Evolutionary conservation across 768 basidiomycete species (phyloP), one percentile per base, ranked within the genome.

Genomic region (Thelephora aurantiotincta): DNA sequence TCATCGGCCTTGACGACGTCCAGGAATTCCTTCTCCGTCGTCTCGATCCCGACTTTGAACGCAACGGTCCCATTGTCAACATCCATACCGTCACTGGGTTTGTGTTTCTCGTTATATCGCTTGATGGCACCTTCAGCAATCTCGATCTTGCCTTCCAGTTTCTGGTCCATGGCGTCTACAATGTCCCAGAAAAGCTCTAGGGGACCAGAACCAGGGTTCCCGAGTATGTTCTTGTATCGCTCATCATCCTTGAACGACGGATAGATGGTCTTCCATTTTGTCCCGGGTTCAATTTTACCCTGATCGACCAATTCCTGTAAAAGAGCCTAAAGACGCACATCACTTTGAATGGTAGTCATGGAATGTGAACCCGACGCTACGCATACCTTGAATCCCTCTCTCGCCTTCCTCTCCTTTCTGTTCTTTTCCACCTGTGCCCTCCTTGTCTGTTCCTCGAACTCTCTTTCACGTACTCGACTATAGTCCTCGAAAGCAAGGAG

Each of bases 121-220:
- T 68, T 72, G 52, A 87, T 69, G 3, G 71, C 79, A 26, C 68
- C 72, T 50, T 82, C 80, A 2, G 84, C 77, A 26, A 75, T 57
- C n/a, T 71, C 71, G 14, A 87, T 80, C 58, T 87, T 87, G 16
- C 73, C 72, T 51, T 92, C 90, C 14, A 94, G 73, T 53, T 80
- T 74, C 58, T 92, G 87, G 57, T 91, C 92, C 2, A 96, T 72
- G 36, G 69, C 71, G 62, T 99, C 96, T 41, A 96, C 82, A 9
- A 74, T 60, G 63, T 98, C 94, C 90, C 92, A 96, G 65, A 96
- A 98, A 3, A 98, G 74, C 57, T 99, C 96, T 26, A 99, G 72
- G 1, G 94, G 93, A 54, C 87, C 92, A 1, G 91, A 94, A 12
- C 96, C 96, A 6, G 88, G 87, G 55, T 84, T 87, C 13, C 96